Evolutionary conservation across 2,329 filamentous ascomycete species (phyloP).

Genomic region (Calycina marina): DNA sequence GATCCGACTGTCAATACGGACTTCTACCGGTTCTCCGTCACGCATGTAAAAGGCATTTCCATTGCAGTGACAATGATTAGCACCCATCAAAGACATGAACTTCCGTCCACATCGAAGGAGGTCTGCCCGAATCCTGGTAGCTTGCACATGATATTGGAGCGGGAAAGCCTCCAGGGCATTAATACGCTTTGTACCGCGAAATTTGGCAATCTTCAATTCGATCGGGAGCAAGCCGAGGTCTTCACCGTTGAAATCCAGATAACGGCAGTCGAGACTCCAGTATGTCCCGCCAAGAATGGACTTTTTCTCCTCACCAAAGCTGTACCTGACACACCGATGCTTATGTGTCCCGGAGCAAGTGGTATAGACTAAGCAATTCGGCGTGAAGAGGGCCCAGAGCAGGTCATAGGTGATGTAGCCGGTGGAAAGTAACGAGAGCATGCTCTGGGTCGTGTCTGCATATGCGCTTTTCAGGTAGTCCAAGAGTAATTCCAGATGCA

Average conservation of each 20-base stretch:
- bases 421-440: slow-evolving; percentile 16
- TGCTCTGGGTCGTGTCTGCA: slow-evolving; percentile 2
- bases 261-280: slow-evolving; percentile 4
- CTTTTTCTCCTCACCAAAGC: slow-evolving; percentile 12
- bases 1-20: slow-evolving; percentile 14
- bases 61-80: slow-evolving; percentile 20
- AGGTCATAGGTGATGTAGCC: slow-evolving; percentile 24
- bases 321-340: slow-evolving; percentile 12
- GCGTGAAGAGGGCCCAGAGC: slow-evolving; percentile 24
- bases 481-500: slow-evolving; percentile 7
- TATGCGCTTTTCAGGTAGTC: slow-evolving; percentile 9
- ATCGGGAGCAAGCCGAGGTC: slow-evolving; percentile 16
- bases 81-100: slow-evolving; percentile 18
- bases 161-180: slow-evolving; percentile 21
- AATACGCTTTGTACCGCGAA: slow-evolving; percentile 11
- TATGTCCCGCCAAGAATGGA: slow-evolving; percentile 4
- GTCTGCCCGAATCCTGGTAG: slow-evolving; percentile 12
- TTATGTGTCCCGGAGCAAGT: slow-evolving; percentile 11
- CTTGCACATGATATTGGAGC: slow-evolving; percentile 17
- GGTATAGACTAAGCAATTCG: slow-evolving; percentile 19
- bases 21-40: slow-evolving; percentile 11
- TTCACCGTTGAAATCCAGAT: slow-evolving; percentile 18
- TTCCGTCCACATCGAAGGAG: slow-evolving; percentile 18
- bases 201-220: slow-evolving; percentile 10
- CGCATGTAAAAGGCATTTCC: slow-evolving; percentile 22